phyloP scores from a whole-genome alignment of 768 basidiomycete species.

The Lactifluus subvellereus region DNA sequence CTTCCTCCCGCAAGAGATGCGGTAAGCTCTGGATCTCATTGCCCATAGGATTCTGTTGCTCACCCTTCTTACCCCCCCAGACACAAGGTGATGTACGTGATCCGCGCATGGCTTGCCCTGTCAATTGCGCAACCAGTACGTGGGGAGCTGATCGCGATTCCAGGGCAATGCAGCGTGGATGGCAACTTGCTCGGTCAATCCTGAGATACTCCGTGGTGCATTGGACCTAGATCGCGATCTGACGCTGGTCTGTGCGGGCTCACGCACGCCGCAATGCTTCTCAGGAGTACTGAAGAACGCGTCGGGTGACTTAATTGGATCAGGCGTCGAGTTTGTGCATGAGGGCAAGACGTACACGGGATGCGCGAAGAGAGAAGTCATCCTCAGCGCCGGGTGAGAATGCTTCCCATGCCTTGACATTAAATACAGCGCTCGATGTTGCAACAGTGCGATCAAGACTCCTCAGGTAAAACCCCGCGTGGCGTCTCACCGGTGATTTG shows the following conservation, averaged over 20 bases:
- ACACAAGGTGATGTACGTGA: constrained; percentile 8
- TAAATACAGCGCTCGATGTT: not conserved
- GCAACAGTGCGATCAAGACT: constrained; percentile 37
- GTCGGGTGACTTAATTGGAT: constrained; percentile 26
- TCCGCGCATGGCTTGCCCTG: not conserved
- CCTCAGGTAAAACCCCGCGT: constrained; percentile 17
- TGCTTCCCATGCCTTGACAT: not conserved
- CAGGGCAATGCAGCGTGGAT: constrained; percentile 17
- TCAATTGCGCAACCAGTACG: not conserved
- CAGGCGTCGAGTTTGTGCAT: constrained; percentile 34
- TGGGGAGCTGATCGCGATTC: not conserved
- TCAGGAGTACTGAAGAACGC: constrained; percentile 15
- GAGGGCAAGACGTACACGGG: constrained; percentile 29
- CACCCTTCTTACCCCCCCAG: not conserved
- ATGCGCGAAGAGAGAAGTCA: constrained; percentile 37
- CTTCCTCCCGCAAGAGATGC: constrained; percentile 5
- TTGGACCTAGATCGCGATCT: not conserved
- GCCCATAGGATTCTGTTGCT: not conserved
- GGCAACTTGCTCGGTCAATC: constrained; percentile 16
- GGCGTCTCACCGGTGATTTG: not conserved
- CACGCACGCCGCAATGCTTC: not conserved
- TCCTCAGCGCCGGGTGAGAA: constrained; percentile 39
- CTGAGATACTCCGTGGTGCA: constrained; percentile 16
- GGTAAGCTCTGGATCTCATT: not conserved
- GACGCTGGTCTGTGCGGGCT: not conserved